These are phyloP conservation scores for Gonium pectorale DNA, from an alignment of 139 green algal species.

Conservation along the genomic window DNA sequence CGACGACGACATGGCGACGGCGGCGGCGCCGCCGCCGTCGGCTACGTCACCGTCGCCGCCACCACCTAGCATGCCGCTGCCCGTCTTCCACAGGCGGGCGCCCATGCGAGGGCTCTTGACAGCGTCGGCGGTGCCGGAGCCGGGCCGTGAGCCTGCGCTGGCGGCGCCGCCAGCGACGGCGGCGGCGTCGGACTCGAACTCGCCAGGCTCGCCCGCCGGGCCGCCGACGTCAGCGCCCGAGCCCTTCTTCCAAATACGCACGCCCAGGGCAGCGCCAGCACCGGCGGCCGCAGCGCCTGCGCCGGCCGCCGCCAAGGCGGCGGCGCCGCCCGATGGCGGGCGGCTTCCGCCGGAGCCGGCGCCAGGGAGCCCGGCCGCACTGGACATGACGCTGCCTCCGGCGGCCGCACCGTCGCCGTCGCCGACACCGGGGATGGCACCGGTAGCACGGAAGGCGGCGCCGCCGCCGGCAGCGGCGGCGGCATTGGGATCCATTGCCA, in stretches of 20 bases:
- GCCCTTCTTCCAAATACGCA: conserved; percentile 2
- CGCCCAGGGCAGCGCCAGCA: neutral
- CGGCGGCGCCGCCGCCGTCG: neutral
- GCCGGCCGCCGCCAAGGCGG: neutral
- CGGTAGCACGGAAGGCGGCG: no score
- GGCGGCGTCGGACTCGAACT: neutral
- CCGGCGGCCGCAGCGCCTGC: neutral
- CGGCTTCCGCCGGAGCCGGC: neutral
- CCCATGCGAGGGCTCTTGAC: neutral
- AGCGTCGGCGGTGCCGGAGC: no score
- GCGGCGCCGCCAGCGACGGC: neutral
- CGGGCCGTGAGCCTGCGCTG: no score
- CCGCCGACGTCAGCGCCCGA: neutral
- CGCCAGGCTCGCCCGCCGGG: neutral
- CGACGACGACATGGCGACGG: no score
- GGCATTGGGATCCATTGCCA: no score
- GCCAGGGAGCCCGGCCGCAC: neutral
- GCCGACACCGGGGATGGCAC: no score
- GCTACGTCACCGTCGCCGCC: neutral
- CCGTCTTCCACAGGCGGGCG: neutral
- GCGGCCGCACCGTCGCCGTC: no score
- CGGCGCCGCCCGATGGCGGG: neutral
- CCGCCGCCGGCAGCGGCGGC: neutral
- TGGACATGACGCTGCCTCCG: no score
- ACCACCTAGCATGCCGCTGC: neutral